Conservation (phyloP, 371 early-diverging fungal genomes). For the Batkoa obscura region DNA sequence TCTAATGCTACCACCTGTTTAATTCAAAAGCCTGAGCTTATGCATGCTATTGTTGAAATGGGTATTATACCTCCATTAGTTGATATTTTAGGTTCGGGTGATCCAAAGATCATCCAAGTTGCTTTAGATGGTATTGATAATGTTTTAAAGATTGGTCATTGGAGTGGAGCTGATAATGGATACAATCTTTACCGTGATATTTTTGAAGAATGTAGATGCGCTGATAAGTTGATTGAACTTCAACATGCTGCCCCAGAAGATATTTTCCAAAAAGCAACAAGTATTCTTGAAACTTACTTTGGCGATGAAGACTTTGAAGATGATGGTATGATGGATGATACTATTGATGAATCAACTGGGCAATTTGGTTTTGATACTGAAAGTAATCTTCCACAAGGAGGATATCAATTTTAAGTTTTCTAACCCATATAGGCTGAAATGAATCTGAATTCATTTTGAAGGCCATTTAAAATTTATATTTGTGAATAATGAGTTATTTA, state of each 20-base stretch:
- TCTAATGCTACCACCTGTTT: conserved; percentile 95
- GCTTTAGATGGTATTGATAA: conserved; percentile 94
- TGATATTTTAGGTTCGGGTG: conserved; percentile 75
- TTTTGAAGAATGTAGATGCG: conserved; percentile 81
- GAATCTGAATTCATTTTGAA: too few relatives aligned
- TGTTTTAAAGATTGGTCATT: conserved; percentile 91
- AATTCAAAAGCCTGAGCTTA: conserved; percentile 70
- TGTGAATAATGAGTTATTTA: too few relatives aligned
- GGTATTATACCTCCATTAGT: conserved; percentile 91
- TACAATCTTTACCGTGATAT: conserved; percentile 62
- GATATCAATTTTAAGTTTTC: too few relatives aligned
- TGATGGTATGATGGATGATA: background rate
- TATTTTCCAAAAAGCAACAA: conserved; percentile 86
- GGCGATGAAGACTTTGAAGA: conserved; percentile 17
- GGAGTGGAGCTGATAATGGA: conserved; percentile 32
- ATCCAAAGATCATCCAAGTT: conserved; percentile 86
- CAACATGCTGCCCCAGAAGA: conserved; percentile 82
- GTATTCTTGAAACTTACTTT: conserved; percentile 87
- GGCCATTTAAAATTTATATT: too few relatives aligned
- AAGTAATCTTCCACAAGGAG: too few relatives aligned
- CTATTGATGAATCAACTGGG: background rate
- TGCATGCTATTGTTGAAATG: conserved; percentile 70
- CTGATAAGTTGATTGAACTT: conserved; percentile 76
- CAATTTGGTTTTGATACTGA: background rate
- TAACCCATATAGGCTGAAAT: too few relatives aligned